These are phyloP conservation scores for Hyaloscypha hepaticicola DNA, from an alignment of 495 filamentous ascomycete genomes.

Conservation along the genomic window DNA sequence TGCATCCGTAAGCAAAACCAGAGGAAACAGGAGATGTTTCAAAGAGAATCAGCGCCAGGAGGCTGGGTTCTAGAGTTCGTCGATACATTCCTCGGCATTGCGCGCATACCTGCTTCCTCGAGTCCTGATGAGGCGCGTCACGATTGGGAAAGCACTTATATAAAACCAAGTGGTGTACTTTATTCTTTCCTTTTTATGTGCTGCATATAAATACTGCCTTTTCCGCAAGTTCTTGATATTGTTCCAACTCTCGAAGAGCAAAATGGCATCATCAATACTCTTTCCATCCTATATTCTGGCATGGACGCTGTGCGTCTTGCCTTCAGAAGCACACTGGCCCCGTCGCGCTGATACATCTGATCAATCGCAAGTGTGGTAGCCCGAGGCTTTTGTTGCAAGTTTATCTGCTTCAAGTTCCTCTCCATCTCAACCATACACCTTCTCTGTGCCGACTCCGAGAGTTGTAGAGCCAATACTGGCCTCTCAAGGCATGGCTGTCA, in stretches of 20 bases:
- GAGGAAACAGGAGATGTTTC: neutral
- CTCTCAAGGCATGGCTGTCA: conserved; percentile 11
- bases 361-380: neutral
- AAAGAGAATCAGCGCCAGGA: neutral
- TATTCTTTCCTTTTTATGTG: neutral
- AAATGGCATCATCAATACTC: conserved; percentile 4
- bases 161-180: neutral
- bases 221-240: neutral
- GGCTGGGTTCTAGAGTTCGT: neutral
- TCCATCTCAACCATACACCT: neutral
- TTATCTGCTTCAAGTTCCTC: neutral
- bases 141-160: neutral
- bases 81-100: neutral
- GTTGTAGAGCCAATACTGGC: neutral
- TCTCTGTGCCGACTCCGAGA: neutral
- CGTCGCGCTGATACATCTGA: neutral
- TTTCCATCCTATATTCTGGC: conserved; percentile 4
- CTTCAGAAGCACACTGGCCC: conserved; percentile 10
- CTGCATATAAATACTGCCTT: neutral
- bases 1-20: no score
- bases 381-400: neutral
- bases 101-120: neutral
- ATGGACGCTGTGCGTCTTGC: conserved; percentile 13
- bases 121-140: neutral
- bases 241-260: neutral